Base-by-base conservation (phyloP, 2,329 filamentous ascomycete species). In the Verticillium nonalfalfae region DNA sequence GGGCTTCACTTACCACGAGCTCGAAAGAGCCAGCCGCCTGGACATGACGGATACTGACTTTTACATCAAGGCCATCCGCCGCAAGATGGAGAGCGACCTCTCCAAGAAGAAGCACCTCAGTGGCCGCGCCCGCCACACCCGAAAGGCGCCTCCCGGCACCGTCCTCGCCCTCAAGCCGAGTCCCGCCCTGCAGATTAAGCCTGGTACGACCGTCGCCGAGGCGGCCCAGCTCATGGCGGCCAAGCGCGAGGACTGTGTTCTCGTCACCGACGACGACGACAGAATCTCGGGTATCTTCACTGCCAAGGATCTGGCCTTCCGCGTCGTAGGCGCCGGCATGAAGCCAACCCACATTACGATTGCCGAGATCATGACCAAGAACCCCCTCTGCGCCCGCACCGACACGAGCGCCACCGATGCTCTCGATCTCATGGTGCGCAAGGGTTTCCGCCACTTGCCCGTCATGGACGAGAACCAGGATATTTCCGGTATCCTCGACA, bases 381-480 rank as follows among this genome's bases (percentile, higher is more conserved):
- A 99, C 79, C 95, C 95, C 11, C 86, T 99, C 15, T 99, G 95
- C 75, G 95, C 95, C 60, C 88, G 95, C 74, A 99, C 95, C 62
- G 95, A 99, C 73, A 99, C 95, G 38, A 98, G 94, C 76, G 95
- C 95, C 39, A 99, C 95, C 54, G 95, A 99, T 81, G 95, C 95
- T 36, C 80, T 99, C 65, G 94, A 99, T 76, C 83, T 98, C 62
- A 99, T 99, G 95, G 95, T 99, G 61, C 86, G 94, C 69, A 98
- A 98, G 79, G 95, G 95, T 18, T 99, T 99, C 82, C 88, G 95
- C 68, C 95, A 99, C 80, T 77, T 99, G 72, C 95, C 95, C 3
- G 95, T 99, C 67, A 99, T 99, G 95, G 95, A 99, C 76, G 95
- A 99, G 81, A 98, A 99, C 76, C 95, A 99, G 77, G 94, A 99